Conservation (phyloP, 768 basidiomycete species). For the Ephemerocybe angulata region DNA sequence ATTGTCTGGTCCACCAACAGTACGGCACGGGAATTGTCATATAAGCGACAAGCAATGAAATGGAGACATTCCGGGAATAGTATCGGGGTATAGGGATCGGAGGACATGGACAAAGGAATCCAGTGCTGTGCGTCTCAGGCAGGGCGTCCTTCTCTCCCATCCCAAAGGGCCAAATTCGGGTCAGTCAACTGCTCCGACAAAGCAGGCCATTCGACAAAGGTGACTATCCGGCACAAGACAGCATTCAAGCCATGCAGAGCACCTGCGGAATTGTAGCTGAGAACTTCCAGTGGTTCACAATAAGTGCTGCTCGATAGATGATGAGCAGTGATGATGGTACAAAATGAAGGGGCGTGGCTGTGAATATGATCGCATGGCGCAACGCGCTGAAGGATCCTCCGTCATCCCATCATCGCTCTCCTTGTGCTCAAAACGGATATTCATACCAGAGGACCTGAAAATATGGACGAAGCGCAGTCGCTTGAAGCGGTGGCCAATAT, state of each 20-base stretch:
- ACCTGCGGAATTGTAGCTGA: not conserved
- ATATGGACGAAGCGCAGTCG: slow-evolving; percentile 56
- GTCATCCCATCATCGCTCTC: not conserved
- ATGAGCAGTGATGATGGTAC: not conserved
- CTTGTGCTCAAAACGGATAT: slow-evolving; percentile 1
- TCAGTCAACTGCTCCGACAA: not conserved
- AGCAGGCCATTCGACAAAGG: not conserved
- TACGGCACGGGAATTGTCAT: not conserved
- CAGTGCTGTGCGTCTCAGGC: slow-evolving; percentile 15
- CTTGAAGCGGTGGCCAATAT: slow-evolving; percentile 63
- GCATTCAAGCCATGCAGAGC: no score
- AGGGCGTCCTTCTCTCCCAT: not conserved
- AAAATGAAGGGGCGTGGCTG: slow-evolving; percentile 1
- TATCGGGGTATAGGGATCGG: slow-evolving; percentile 9
- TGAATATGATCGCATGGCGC: slow-evolving; percentile 1
- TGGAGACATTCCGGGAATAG: slow-evolving; percentile 16
- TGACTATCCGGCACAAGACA: not conserved
- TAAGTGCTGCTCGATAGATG: not conserved
- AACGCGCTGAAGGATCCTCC: slow-evolving; percentile 11
- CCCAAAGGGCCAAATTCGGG: not conserved
- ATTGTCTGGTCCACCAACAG: slow-evolving; percentile 9
- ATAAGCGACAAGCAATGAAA: slow-evolving; percentile 11
- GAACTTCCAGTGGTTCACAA: not conserved
- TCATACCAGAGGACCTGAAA: not conserved
- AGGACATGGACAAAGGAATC: slow-evolving; percentile 12